Conservation (phyloP, 2,329 filamentous ascomycete species). For the Trematosphaeria pertusa region DNA sequence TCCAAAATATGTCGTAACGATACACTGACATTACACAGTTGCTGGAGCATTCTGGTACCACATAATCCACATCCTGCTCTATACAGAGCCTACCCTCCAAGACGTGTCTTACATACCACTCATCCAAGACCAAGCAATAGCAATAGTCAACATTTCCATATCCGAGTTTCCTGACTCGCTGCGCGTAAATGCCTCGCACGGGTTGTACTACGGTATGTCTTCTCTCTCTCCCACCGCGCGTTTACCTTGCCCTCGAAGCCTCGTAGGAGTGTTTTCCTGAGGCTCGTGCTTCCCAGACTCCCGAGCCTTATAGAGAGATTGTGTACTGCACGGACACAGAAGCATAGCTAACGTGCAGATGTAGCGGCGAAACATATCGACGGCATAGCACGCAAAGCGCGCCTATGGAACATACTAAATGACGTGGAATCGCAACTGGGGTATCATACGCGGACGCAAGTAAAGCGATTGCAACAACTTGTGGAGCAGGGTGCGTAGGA, state of each 20-base stretch:
- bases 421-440: slow-evolving; percentile 41
- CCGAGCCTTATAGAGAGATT: no score
- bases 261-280: no score
- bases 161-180: slow-evolving; percentile 42
- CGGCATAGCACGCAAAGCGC: slow-evolving; percentile 39
- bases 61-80: slow-evolving; percentile 39
- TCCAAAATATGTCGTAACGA: not conserved
- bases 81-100: slow-evolving; percentile 38
- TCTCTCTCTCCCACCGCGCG: not conserved
- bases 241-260: no score
- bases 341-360: not conserved
- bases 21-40: slow-evolving; percentile 18
- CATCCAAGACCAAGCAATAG: slow-evolving; percentile 40
- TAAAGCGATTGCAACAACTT: slow-evolving; percentile 36
- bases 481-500: slow-evolving; percentile 18
- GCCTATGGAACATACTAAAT: slow-evolving; percentile 41
- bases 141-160: slow-evolving; percentile 38
- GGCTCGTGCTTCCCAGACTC: no score
- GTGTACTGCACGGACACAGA: no score
- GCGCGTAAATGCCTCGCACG: slow-evolving; percentile 40
- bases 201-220: slow-evolving; percentile 39
- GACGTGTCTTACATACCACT: slow-evolving; percentile 31
- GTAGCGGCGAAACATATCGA: slow-evolving; percentile 45
- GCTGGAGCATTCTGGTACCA: slow-evolving; percentile 44
- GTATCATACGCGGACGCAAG: slow-evolving; percentile 36